Evolutionary conservation across 768 basidiomycete genomes (phyloP).

Genomic region (Crucibulum laeve): DNA sequence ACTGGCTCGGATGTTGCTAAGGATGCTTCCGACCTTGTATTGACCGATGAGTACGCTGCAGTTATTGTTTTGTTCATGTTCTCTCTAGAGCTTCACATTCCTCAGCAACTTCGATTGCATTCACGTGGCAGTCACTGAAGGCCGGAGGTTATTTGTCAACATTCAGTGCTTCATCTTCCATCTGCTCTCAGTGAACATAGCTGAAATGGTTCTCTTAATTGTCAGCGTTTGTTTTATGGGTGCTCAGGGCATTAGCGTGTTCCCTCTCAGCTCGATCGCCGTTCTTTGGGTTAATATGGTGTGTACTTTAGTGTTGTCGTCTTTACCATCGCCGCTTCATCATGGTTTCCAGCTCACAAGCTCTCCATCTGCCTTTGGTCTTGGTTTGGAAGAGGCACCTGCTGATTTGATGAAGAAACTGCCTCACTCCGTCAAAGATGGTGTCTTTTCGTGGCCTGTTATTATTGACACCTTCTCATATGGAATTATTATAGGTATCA

Average conservation of each 20-base stretch:
- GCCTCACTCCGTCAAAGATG: conserved; percentile 32
- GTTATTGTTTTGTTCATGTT: neutral
- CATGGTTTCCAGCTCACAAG: conserved; percentile 25
- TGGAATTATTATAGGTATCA: conserved; percentile 31
- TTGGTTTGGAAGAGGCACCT: conserved; percentile 48
- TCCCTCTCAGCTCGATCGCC: conserved; percentile 51
- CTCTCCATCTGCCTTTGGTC: conserved; percentile 53
- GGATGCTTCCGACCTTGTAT: conserved; percentile 50
- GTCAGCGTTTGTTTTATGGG: conserved; percentile 59
- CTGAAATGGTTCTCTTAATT: conserved; percentile 48
- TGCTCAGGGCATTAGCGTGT: conserved; percentile 39
- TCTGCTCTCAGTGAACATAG: conserved; percentile 48
- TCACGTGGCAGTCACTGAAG: conserved; percentile 51
- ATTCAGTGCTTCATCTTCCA: conserved; percentile 54
- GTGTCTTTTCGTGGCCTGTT: conserved; percentile 33
- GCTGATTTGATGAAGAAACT: conserved; percentile 45
- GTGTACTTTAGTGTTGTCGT: conserved; percentile 1
- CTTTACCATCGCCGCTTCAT: neutral
- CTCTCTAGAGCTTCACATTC: neutral
- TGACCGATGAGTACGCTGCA: conserved; percentile 44
- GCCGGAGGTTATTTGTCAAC: conserved; percentile 53
- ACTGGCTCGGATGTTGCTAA: conserved; percentile 53
- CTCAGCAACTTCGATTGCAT: conserved; percentile 57
- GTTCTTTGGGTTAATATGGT: conserved; percentile 54
- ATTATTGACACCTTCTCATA: conserved; percentile 31